Conservation (phyloP, 1,284 basidiomycete species). For the Naganishia albida region DNA sequence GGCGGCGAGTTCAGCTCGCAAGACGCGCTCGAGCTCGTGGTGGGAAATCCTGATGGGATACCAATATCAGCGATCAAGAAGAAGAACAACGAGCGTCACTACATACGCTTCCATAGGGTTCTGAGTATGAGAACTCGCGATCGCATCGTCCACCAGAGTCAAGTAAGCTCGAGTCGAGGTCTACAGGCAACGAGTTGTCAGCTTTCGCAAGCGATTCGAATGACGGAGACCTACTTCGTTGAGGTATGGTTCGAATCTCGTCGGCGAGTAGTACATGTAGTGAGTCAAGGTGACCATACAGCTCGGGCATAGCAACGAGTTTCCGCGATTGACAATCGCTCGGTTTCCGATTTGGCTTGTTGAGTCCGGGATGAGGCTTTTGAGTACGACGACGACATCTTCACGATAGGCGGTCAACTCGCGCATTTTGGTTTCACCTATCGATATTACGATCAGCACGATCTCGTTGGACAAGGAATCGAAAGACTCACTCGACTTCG, state of each 20-base stretch:
- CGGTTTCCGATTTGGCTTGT: not conserved
- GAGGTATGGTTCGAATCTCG: conserved; percentile 17
- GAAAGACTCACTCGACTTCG: conserved; percentile 20
- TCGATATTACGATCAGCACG: not conserved
- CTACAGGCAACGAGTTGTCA: not conserved
- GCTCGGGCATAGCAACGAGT: conserved; percentile 15
- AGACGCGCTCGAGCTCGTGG: conserved; percentile 20
- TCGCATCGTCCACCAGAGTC: conserved; percentile 16
- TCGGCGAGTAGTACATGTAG: conserved; percentile 16
- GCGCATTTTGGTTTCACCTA: conserved; percentile 26
- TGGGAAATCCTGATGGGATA: conserved; percentile 13
- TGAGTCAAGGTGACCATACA: conserved; percentile 24
- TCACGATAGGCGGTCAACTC: conserved; percentile 24
- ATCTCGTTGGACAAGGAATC: not conserved
- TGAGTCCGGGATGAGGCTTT: conserved; percentile 12
- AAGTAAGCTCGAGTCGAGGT: conserved; percentile 22
- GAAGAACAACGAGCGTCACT: not conserved
- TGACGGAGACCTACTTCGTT: not conserved
- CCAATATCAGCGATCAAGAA: not conserved
- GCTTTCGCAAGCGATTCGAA: not conserved
- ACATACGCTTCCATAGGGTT: conserved; percentile 25
- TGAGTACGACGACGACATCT: conserved; percentile 15
- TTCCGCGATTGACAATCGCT: not conserved
- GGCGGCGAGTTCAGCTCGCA: conserved; percentile 12
- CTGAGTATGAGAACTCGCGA: conserved; percentile 27